Percentiles rank a stretch among this genome's conserved stretches.
Conservation (phyloP, 2,329 filamentous ascomycete genomes). For the Trichothecium roseum region DNA sequence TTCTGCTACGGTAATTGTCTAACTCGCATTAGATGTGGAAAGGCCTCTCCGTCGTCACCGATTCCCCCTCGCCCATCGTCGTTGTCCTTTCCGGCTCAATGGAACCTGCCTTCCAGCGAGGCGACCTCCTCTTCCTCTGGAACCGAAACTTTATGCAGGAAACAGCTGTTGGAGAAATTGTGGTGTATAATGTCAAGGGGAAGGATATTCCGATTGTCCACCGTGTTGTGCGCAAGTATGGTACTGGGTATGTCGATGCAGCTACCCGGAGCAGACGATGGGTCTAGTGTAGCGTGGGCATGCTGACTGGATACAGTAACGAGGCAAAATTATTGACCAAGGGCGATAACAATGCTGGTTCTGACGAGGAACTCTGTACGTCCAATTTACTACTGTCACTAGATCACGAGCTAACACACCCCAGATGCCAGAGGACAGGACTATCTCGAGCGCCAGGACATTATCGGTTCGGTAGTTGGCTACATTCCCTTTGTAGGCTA, state of each 20-base stretch:
- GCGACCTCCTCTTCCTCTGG: constrained; percentile 68
- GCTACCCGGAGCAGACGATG: not conserved
- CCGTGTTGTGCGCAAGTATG: constrained; percentile 70
- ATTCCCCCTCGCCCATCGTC: constrained; percentile 69
- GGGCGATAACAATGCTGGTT: constrained; percentile 89
- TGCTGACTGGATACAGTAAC: constrained; percentile 23
- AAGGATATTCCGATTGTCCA: constrained; percentile 99
- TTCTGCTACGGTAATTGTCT: not conserved
- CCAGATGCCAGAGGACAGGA: constrained; percentile 69
- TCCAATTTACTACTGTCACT: not conserved
- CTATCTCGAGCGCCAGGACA: constrained; percentile 76
- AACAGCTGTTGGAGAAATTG: constrained; percentile 46
- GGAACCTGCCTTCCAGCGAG: constrained; percentile 74
- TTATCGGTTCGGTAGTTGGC: constrained; percentile 83
- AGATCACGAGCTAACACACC: constrained; percentile 44
- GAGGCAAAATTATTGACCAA: constrained; percentile 79
- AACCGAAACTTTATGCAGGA: constrained; percentile 54
- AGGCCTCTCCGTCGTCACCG: constrained; percentile 67
- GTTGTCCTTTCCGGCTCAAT: constrained; percentile 78
- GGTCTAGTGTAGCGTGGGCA: not conserved
- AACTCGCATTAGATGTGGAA: constrained; percentile 61
- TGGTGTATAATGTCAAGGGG: constrained; percentile 68
- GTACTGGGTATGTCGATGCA: constrained; percentile 34
- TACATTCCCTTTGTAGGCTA: constrained; percentile 95
- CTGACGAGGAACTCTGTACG: constrained; percentile 66